Evolutionary conservation across 805 yeast species (phyloP).

Genomic region (Saccharomycopsis sp.): DNA sequence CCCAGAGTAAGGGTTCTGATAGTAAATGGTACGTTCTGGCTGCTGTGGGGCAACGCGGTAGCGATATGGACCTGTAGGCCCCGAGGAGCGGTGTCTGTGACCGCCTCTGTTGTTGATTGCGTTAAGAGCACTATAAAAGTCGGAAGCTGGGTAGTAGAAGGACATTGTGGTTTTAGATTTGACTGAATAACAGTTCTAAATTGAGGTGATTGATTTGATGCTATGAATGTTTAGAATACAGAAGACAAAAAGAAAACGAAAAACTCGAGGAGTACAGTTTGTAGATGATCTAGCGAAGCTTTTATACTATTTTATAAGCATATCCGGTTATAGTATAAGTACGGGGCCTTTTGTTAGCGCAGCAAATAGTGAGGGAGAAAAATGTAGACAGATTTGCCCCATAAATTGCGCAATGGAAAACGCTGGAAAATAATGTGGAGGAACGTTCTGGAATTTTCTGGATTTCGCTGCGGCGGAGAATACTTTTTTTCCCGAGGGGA

Average conservation of each 20-base stretch:
- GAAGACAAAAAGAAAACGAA: not conserved
- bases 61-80: not conserved
- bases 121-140: not conserved
- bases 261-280: not conserved
- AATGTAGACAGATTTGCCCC: not conserved
- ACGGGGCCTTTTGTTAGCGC: too few species aligned
- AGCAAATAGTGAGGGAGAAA: too few species aligned
- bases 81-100: not conserved
- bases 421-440: not conserved
- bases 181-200: too few species aligned
- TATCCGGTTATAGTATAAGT: too few species aligned
- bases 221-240: not conserved
- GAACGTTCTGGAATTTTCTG: slow-evolving; percentile 3
- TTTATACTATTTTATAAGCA: too few species aligned
- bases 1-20: not conserved
- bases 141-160: not conserved
- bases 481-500: too few species aligned
- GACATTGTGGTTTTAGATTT: not conserved
- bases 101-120: not conserved
- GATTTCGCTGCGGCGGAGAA: not conserved
- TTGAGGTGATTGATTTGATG: not conserved
- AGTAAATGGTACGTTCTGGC: not conserved
- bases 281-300: not conserved
- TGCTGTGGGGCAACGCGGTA: not conserved
- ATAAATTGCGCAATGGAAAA: not conserved